Evolutionary conservation across 2,329 filamentous ascomycete species (phyloP), one percentile per base, ranked within the genome.

Genomic region (Dactylellina parvicollis): DNA sequence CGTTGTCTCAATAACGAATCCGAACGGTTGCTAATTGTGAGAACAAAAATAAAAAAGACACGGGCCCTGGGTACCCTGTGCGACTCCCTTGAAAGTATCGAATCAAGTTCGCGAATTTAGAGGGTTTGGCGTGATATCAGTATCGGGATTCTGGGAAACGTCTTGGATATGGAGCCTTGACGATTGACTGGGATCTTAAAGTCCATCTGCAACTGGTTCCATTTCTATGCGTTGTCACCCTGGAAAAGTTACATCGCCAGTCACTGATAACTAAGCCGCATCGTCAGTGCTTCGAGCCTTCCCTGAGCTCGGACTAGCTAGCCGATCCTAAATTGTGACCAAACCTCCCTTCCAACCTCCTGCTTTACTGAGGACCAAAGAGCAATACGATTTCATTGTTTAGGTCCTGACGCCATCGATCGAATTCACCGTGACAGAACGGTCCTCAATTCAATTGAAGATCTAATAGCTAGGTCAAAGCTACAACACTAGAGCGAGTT

Each of bases 161-260:
- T 32, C 34, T 47, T 24, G 60, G 67, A 72, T 59, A 72, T 46
- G 44, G 46, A 59, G 52, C 42, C 55, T 62, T 72, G 44, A 47
- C 28, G 52, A 62, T 38, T 30, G 56, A 38, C 59, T 18, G 44
- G 59, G 67, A 56, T 72, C 30, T n/a, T 42, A 30, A 47, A 22
- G 20, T 32, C 42, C 40, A 47, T 26, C 67, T 72, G 67, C 67
- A 46, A 64, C 55, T 50, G 42, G 59, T 16, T 24, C 67, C 52
- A 65, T 52, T 72, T 32, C 59, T 64, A 62, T 72, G 67, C 67
- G 67, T 72, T 72, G 67, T 62, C 67, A 72, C 40, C 38, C 24
- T 42, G 7, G 14, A 16, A 24, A 28, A 49, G 57, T 52, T 62
- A 62, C 57, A 62, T 62, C 34, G 20, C 24, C 26, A 10, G 12